Base-by-base conservation (phyloP, 2,329 filamentous ascomycete genomes). In the Amauroascus verrucosus region DNA sequence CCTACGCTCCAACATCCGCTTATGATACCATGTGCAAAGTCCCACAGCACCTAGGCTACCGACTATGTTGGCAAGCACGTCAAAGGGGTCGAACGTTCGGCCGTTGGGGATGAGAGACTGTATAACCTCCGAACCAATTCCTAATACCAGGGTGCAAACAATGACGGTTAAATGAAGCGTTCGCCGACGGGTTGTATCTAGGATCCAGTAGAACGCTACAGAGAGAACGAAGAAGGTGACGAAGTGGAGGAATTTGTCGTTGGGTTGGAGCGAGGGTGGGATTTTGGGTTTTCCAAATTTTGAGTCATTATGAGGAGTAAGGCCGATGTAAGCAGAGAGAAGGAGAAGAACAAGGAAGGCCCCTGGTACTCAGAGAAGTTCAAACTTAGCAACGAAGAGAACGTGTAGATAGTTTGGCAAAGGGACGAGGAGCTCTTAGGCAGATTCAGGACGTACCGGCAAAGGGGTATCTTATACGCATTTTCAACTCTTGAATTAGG, bases 211-310 rank as follows among this genome's bases (percentile, higher is more conserved):
- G 77, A 97, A 97, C 61, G 80, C 66, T 41, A 77, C 62, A 14
- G 91, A 95, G 51, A 98, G 79, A 60, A 88, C 67, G 77, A 97
- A 95, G 75, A 98, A 97, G 63, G 86, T 90, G 55, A 89, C 57
- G 62, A 86, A 78, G 71, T 97, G 93, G 26, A 97, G 78, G 64
- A 86, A 75, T 71, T 98, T 97, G 78, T 96, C 90, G 75, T 94
- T 89, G 67, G 91, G 79, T 63, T 75, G 71, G 16, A 80, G 75
- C 20, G 65, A 73, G 66, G 67, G 72, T 57, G 61, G 74, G 53
- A 68, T 66, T 35, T 63, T 63, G 18, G 67, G 60, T 2, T 52
- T 57, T 22, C 62, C 60, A n/a, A 68, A 59, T 41, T 48, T 48
- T 26, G 51, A 43, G 24, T 53, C 43, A 54, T 64, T 68, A 56